phyloP scores from a whole-genome alignment of 352 stramenopile species.

The Globisporangium takayamanum region DNA sequence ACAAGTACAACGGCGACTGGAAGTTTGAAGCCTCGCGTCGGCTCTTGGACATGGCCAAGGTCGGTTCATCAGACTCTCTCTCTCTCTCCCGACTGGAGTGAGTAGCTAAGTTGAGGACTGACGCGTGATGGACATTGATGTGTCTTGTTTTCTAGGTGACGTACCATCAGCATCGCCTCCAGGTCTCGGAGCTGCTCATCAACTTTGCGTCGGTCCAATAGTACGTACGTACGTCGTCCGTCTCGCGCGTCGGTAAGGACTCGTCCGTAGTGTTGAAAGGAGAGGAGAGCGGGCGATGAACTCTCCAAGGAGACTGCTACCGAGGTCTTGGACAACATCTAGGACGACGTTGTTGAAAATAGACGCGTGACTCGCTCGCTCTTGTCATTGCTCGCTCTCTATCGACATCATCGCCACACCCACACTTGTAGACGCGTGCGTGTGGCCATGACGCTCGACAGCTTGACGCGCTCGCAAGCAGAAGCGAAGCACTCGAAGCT shows the following conservation, averaged over 20 bases:
- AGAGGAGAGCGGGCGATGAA: neutral
- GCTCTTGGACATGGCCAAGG: constrained; percentile 84
- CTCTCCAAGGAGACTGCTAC: too few species aligned
- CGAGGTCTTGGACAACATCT: neutral
- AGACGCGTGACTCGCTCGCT: neutral
- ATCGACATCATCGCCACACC: neutral
- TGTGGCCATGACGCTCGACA: constrained; percentile 56
- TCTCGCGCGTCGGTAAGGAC: too few species aligned
- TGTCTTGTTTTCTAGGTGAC: constrained; percentile 18
- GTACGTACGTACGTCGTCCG: neutral
- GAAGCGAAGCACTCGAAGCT: constrained; percentile 47
- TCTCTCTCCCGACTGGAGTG: neutral
- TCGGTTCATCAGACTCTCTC: constrained; percentile 6
- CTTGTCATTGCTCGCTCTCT: neutral
- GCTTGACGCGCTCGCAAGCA: constrained; percentile 44
- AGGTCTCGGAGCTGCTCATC: constrained; percentile 54
- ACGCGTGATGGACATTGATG: neutral
- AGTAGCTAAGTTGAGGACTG: too few species aligned
- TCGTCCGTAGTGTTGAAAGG: neutral
- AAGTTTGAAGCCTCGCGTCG: constrained; percentile 84
- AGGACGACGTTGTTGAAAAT: neutral
- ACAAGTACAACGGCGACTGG: constrained; percentile 93
- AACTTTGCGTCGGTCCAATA: constrained; percentile 51
- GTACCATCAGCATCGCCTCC: constrained; percentile 55
- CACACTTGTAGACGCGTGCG: neutral